These are phyloP conservation scores for Backusella australiensis DNA, from an alignment of 192 early-diverging fungal species.

Conservation along the genomic window DNA sequence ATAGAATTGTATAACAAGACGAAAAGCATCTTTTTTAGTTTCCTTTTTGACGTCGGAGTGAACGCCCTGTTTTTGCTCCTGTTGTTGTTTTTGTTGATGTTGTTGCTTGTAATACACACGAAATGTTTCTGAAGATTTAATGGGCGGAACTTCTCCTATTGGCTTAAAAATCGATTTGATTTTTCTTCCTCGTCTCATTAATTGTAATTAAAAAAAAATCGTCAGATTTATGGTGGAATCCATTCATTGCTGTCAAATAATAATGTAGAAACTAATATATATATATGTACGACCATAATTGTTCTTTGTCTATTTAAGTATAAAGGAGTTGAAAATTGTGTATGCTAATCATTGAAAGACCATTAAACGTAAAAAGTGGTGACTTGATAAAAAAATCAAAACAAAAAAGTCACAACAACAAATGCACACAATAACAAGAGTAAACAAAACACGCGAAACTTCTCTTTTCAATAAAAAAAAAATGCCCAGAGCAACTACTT, in stretches of 20 bases:
- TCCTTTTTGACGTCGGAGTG: neutral
- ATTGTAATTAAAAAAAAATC: neutral
- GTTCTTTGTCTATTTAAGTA: neutral
- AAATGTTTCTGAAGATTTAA: neutral
- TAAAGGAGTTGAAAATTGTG: neutral
- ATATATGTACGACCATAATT: neutral
- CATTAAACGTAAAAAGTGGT: neutral
- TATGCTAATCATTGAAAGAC: too few relatives aligned
- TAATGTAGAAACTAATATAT: neutral
- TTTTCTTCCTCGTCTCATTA: neutral
- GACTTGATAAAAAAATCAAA: neutral
- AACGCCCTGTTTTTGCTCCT: neutral
- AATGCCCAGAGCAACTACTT: neutral
- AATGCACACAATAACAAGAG: neutral
- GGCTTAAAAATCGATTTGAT: neutral
- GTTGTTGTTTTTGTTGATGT: neutral
- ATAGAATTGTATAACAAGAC: neutral
- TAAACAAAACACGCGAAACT: neutral
- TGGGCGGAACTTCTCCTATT: slow-evolving; percentile 6
- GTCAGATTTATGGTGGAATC: neutral
- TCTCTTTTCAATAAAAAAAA: neutral
- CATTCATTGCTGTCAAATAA: neutral
- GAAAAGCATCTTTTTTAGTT: neutral
- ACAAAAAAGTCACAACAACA: neutral
- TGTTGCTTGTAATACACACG: neutral